A percentile compares a stretch with the other conserved stretches of the same genome.
Conservation (phyloP, 192 early-diverging fungal species). For the Rhizophagus prolifer region DNA sequence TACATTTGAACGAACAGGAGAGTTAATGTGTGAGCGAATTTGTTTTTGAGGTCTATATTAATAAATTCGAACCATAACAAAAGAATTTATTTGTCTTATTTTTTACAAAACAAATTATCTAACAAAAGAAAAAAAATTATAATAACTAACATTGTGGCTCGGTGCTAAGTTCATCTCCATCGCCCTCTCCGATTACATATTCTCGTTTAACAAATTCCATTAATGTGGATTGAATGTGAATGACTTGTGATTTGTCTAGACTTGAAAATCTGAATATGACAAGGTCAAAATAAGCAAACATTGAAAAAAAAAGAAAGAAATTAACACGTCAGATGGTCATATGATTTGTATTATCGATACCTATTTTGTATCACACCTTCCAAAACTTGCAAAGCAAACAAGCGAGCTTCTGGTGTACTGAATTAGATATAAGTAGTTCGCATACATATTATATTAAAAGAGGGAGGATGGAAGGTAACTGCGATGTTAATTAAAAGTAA, state of each 20-base stretch:
- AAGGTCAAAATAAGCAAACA: not conserved
- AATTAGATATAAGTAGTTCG: slow-evolving; percentile 7
- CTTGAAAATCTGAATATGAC: not conserved
- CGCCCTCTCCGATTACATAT: slow-evolving; percentile 43
- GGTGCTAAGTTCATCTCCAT: slow-evolving; percentile 38
- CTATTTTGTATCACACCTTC: slow-evolving; percentile 68
- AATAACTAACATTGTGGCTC: slow-evolving; percentile 47
- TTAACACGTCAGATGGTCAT: not conserved
- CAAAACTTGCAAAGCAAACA: slow-evolving; percentile 82
- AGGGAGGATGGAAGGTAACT: slow-evolving; percentile 28
- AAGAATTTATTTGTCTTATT: not conserved
- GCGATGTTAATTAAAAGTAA: slow-evolving; percentile 26
- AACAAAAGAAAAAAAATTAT: not conserved
- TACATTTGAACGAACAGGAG: slow-evolving; percentile 80
- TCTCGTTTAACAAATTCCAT: slow-evolving; percentile 61
- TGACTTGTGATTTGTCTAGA: slow-evolving; percentile 48
- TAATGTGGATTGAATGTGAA: slow-evolving; percentile 53
- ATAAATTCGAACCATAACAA: not conserved
- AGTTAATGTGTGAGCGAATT: slow-evolving; percentile 79
- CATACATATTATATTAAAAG: slow-evolving; percentile 14
- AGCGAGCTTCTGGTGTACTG: slow-evolving; percentile 74
- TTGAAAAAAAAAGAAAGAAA: not conserved
- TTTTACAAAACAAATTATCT: not conserved
- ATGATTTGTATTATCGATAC: slow-evolving; percentile 28
- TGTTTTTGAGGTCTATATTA: slow-evolving; percentile 68